A percentile compares a stretch with the other conserved stretches of the same genome.
phyloP scores from a whole-genome alignment of 208 protist genomes.

The Trypanosoma lewisi region DNA sequence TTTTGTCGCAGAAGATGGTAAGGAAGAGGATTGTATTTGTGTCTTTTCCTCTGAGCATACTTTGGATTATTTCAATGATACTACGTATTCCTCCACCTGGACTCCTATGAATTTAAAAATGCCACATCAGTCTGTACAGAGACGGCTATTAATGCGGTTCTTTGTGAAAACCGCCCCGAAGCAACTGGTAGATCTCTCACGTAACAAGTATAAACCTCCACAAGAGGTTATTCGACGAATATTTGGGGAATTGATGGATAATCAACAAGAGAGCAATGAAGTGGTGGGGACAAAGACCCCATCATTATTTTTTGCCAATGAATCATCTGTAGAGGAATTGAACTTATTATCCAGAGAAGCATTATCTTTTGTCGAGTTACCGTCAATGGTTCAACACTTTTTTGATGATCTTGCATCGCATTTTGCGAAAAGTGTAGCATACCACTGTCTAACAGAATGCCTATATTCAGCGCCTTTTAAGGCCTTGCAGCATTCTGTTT shows the following conservation, averaged over 20 bases:
- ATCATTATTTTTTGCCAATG: conserved; percentile 14
- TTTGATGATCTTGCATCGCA: conserved; percentile 20
- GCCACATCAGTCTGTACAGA: neutral
- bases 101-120: neutral
- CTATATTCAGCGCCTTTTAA: conserved; percentile 20
- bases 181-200: conserved; percentile 31
- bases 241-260: conserved; percentile 35
- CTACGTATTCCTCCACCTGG: neutral
- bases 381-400: neutral
- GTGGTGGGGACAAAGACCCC: neutral
- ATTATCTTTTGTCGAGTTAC: conserved; percentile 19
- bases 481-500: conserved; percentile 9
- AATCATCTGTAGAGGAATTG: conserved; percentile 13
- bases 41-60: conserved; percentile 1
- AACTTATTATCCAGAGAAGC: conserved; percentile 7
- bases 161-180: conserved; percentile 62
- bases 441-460: conserved; percentile 15
- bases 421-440: conserved; percentile 13
- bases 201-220: conserved; percentile 33
- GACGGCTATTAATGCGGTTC: conserved; percentile 35
- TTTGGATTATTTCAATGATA: neutral
- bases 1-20: conserved; percentile 13
- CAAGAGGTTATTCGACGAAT: conserved; percentile 38
- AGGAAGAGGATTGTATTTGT: conserved; percentile 16
- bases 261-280: neutral